These are phyloP conservation scores for Fragosphaeria purpurea DNA, from an alignment of 2,329 filamentous ascomycete species.

Conservation along the genomic window DNA sequence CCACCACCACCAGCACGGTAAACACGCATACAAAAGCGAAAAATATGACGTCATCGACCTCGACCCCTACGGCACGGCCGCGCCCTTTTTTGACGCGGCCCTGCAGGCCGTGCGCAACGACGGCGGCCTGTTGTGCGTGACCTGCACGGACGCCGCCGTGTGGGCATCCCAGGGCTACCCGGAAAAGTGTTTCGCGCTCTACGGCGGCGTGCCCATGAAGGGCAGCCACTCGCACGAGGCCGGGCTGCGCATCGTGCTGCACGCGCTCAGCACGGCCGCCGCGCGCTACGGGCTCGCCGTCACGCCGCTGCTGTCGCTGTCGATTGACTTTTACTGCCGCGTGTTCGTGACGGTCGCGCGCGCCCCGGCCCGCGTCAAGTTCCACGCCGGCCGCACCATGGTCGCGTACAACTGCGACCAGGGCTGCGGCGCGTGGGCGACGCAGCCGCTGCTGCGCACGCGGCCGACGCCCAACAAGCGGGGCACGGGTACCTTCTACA, in stretches of 20 bases:
- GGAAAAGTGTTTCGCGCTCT: conserved; percentile 89
- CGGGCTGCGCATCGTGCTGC: conserved; percentile 75
- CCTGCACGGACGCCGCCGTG: conserved; percentile 90
- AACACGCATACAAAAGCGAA: conserved; percentile 18
- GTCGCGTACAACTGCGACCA: conserved; percentile 80
- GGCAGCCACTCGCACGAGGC: conserved; percentile 80
- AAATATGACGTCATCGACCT: conserved; percentile 92
- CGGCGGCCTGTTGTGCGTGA: conserved; percentile 85
- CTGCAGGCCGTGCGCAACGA: conserved; percentile 75
- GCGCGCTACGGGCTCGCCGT: conserved; percentile 79
- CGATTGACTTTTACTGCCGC: conserved; percentile 90
- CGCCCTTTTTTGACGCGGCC: conserved; percentile 83
- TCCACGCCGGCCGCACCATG: conserved; percentile 86
- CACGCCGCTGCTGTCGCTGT: conserved; percentile 83
- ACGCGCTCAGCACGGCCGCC: conserved; percentile 70
- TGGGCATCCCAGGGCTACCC: conserved; percentile 91
- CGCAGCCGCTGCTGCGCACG: conserved; percentile 66
- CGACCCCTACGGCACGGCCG: conserved; percentile 90
- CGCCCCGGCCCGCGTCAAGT: conserved; percentile 80
- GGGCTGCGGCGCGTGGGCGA: conserved; percentile 87
- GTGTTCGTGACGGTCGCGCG: conserved; percentile 76
- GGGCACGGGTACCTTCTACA: conserved; percentile 60
- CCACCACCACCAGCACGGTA: background rate
- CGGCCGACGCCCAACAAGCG: conserved; percentile 59
- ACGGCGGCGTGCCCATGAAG: conserved; percentile 81